Evolutionary conservation across 1,284 basidiomycete species (phyloP).

Genomic region (Pyrrhoderma lamaoense): DNA sequence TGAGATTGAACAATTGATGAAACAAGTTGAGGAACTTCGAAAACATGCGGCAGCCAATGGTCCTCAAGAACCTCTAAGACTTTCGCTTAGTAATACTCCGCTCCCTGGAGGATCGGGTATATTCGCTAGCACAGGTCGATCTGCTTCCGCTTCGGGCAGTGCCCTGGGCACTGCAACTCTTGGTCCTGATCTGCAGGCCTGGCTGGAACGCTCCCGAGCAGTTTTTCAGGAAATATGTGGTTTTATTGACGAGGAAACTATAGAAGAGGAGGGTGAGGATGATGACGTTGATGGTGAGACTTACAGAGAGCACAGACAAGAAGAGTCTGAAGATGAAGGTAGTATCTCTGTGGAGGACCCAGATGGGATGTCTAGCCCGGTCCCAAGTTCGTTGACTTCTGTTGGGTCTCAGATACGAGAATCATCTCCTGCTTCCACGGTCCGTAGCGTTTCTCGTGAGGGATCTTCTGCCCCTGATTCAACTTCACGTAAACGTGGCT

Average conservation of each 20-base stretch:
- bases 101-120: slow-evolving; percentile 9
- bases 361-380: not conserved
- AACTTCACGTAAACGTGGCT: not conserved
- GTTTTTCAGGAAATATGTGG: slow-evolving; percentile 22
- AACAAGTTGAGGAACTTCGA: slow-evolving; percentile 44
- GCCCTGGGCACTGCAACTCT: slow-evolving; percentile 12
- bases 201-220: slow-evolving; percentile 64
- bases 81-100: slow-evolving; percentile 14
- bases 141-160: not conserved
- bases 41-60: slow-evolving; percentile 19
- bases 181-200: slow-evolving; percentile 47
- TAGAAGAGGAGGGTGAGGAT: slow-evolving; percentile 16
- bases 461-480: slow-evolving; percentile 6
- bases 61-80: slow-evolving; percentile 16
- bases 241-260: slow-evolving; percentile 14
- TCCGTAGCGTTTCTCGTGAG: slow-evolving; percentile 8
- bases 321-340: slow-evolving; percentile 5
- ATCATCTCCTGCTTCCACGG: slow-evolving; percentile 11
- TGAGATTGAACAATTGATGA: slow-evolving; percentile 61
- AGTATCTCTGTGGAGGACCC: not conserved
- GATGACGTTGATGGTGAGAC: slow-evolving; percentile 4
- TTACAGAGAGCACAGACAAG: not conserved
- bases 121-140: not conserved
- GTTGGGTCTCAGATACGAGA: not conserved
- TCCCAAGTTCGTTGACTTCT: not conserved